A percentile compares a stretch with the other conserved stretches of the same genome.
Conservation (phyloP, 768 basidiomycete species). For the Cystobasidiopsis lactophilus region DNA sequence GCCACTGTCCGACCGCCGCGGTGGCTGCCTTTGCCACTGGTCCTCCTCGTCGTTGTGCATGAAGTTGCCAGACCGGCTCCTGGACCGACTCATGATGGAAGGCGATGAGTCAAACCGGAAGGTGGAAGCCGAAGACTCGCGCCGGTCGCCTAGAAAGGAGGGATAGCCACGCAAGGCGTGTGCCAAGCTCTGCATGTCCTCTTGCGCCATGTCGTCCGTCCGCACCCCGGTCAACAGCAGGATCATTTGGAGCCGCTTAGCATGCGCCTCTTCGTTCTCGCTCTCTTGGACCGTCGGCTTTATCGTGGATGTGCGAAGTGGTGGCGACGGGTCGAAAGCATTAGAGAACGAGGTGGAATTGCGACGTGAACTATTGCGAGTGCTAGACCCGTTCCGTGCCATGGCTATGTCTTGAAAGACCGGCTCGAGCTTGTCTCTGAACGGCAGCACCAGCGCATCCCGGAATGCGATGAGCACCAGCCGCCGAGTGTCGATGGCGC, state of each 20-base stretch:
- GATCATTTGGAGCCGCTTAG: slow-evolving; percentile 12
- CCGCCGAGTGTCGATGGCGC: slow-evolving; percentile 15
- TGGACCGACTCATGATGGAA: too few species aligned
- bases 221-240: not conserved
- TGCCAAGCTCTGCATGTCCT: slow-evolving; percentile 3
- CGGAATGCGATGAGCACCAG: slow-evolving; percentile 19
- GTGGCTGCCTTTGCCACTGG: not conserved
- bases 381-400: not conserved
- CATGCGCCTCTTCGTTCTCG: slow-evolving; percentile 1
- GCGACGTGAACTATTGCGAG: not conserved
- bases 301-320: not conserved
- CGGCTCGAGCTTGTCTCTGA: not conserved
- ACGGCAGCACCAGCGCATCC: slow-evolving; percentile 17
- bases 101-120: too few species aligned
- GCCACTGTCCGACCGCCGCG: not conserved
- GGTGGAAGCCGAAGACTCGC: not conserved
- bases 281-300: not conserved
- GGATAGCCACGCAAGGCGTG: slow-evolving; percentile 1
- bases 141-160: not conserved
- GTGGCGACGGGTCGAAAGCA: too few species aligned
- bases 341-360: too few species aligned
- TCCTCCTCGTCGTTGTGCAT: not conserved
- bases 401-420: not conserved
- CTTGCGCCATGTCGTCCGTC: slow-evolving; percentile 7
- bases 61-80: too few species aligned